These are phyloP conservation scores for Naganishia liquefaciens DNA, from an alignment of 1,284 basidiomycete species.

Conservation along the genomic window DNA sequence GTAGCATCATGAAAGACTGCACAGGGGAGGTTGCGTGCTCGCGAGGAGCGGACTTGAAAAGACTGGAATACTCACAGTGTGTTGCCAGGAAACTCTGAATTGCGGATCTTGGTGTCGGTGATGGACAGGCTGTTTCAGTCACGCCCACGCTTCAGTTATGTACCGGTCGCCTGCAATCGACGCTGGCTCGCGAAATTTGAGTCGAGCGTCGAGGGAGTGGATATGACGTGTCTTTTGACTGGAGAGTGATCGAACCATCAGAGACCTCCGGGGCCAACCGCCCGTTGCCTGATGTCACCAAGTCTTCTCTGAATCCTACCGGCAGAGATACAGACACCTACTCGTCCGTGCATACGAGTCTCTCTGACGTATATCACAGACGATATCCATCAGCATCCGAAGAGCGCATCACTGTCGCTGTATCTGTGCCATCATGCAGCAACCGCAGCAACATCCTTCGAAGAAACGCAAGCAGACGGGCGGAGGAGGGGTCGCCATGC, in stretches of 20 bases:
- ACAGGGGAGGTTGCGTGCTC: background rate
- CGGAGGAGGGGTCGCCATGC: background rate
- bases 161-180: background rate
- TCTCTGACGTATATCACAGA: too few species aligned
- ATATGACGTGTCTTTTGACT: slow-evolving; percentile 11
- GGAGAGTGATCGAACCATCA: background rate
- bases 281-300: too few species aligned
- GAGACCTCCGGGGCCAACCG: background rate
- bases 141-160: background rate
- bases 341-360: too few species aligned
- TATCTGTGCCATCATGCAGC: slow-evolving; percentile 8
- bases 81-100: background rate
- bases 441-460: slow-evolving; percentile 7
- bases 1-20: slow-evolving; percentile 44
- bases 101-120: background rate
- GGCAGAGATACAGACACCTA: too few species aligned
- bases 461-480: slow-evolving; percentile 25
- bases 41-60: background rate
- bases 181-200: slow-evolving; percentile 5
- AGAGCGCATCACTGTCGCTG: background rate
- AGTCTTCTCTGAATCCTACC: too few species aligned
- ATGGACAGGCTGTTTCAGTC: background rate
- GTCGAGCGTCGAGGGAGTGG: background rate
- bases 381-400: background rate
- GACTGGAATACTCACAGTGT: slow-evolving; percentile 10